These are phyloP conservation scores for Aspergillus ochraceoroseus DNA, from an alignment of 2,329 filamentous ascomycete species.

Conservation along the genomic window DNA sequence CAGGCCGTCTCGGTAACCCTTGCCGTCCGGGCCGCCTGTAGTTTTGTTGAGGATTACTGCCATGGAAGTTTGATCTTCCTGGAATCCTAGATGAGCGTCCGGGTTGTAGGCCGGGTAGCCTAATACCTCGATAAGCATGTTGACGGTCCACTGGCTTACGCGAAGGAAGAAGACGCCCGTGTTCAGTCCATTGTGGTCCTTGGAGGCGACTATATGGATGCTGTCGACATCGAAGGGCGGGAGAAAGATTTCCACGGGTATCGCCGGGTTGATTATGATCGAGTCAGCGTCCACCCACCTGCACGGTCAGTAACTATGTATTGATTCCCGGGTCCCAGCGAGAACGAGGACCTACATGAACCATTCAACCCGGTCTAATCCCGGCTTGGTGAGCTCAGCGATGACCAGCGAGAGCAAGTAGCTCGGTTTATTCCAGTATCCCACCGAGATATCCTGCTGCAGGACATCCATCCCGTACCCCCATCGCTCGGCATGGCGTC, in stretches of 20 bases:
- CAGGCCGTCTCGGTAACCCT: conserved; percentile 18
- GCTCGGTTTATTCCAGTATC: conserved; percentile 36
- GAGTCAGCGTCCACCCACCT: conserved; percentile 36
- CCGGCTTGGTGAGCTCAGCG: conserved; percentile 32
- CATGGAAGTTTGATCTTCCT: conserved; percentile 25
- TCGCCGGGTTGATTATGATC: conserved; percentile 30
- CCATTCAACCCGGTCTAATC: conserved; percentile 33
- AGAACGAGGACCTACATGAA: conserved; percentile 28
- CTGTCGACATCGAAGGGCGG: conserved; percentile 27
- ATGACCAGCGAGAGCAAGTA: conserved; percentile 31
- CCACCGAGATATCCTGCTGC: conserved; percentile 29
- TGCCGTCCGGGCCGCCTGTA: conserved; percentile 14
- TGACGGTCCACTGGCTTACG: conserved; percentile 31
- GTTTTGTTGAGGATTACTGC: conserved; percentile 21
- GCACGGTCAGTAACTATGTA: background rate
- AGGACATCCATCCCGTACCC: conserved; percentile 38
- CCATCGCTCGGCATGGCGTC: conserved; percentile 31
- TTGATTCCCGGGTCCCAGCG: background rate
- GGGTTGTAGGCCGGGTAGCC: conserved; percentile 25
- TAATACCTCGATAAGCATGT: conserved; percentile 27
- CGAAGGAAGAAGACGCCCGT: conserved; percentile 32
- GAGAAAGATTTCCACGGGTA: conserved; percentile 32
- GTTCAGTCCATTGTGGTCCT: conserved; percentile 33
- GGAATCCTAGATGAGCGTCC: conserved; percentile 16
- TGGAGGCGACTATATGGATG: conserved; percentile 30